phyloP scores from a whole-genome alignment of 306 rosid species.

The Dicorynia guianensis region DNA sequence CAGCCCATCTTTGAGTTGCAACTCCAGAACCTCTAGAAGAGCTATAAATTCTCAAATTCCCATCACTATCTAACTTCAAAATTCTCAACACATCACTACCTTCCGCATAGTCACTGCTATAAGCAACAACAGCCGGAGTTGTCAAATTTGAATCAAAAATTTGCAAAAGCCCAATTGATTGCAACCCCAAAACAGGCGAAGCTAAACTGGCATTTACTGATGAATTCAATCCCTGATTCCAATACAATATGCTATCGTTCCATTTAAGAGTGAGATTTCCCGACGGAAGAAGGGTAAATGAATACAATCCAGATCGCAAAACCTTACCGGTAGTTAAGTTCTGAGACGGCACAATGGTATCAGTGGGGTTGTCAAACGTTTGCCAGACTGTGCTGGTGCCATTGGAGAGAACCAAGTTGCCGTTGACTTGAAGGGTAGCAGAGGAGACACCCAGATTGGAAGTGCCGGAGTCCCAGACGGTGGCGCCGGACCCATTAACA shows the following conservation, averaged over 20 bases:
- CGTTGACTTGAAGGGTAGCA: constrained; percentile 55
- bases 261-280: constrained; percentile 73
- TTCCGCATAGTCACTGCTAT: constrained; percentile 67
- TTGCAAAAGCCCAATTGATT: constrained; percentile 53
- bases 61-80: constrained; percentile 71
- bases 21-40: constrained; percentile 50
- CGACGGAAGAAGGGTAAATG: constrained; percentile 42
- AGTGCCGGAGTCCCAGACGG: constrained; percentile 71
- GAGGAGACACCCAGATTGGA: constrained; percentile 65
- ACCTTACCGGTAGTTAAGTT: constrained; percentile 56
- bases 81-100: constrained; percentile 54
- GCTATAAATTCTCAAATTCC: constrained; percentile 69
- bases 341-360: constrained; percentile 62
- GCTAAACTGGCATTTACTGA: constrained; percentile 48
- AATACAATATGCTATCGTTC: constrained; percentile 55
- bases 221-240: constrained; percentile 64
- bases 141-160: constrained; percentile 50
- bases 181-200: constrained; percentile 59
- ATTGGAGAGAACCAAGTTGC: constrained; percentile 61
- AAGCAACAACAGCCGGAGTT: constrained; percentile 52
- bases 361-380: constrained; percentile 72
- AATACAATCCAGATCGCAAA: constrained; percentile 68
- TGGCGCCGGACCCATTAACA: constrained; percentile 60
- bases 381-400: constrained; percentile 63
- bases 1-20: constrained; percentile 59